Evolutionary conservation across 768 basidiomycete genomes (phyloP), one percentile per base, ranked within the genome.

Genomic region (Dentipellis sp.): DNA sequence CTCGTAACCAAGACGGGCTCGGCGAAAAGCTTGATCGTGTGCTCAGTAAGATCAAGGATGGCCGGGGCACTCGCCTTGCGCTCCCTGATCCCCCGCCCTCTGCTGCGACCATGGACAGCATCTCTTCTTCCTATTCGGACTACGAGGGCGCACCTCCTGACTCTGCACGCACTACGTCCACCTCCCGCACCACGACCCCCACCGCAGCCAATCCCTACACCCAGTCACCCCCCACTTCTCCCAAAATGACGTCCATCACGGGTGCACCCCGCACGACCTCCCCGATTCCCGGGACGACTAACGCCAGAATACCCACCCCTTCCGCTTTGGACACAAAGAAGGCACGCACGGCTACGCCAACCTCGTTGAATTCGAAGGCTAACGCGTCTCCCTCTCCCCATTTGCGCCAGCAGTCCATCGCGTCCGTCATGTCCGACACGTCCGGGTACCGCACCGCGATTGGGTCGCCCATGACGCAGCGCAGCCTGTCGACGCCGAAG

Each of bases 1-100:
- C 75, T 22, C 75, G 77, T 29, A 79, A 77, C 53, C 78, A 75
- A 58, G 84, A 84, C 46, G 82, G 77, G 2, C 69, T 82, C 11
- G 82, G 78, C 19, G 87, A 87, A 55, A 88, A 84, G 63, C 71
- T 91, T 12, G 83, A 88, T 56, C 79, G 88, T 3, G 84, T 91
- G 10, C 74, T 91, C 50, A 81, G 76, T 69, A 88, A 87, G 72
- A 84, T 91, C 65, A 83, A 82, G 71, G 83, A 76, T 57, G 83
- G 79, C 39, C 82, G 78, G 59, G 72, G 73, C 22, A 59, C 57
- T 3, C 71, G 67, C 9, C 47, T 59, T 6, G 50, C 61, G 4
- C 34, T 58, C 14, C 47, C 64, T 5, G 29, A 22, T 8, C 66
- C 66, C 47, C 58, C 66, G 5, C 22, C 53, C 2, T 56, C 69